Evolutionary conservation across 2,329 filamentous ascomycete genomes (phyloP).

Genomic region (Chalara sp.): DNA sequence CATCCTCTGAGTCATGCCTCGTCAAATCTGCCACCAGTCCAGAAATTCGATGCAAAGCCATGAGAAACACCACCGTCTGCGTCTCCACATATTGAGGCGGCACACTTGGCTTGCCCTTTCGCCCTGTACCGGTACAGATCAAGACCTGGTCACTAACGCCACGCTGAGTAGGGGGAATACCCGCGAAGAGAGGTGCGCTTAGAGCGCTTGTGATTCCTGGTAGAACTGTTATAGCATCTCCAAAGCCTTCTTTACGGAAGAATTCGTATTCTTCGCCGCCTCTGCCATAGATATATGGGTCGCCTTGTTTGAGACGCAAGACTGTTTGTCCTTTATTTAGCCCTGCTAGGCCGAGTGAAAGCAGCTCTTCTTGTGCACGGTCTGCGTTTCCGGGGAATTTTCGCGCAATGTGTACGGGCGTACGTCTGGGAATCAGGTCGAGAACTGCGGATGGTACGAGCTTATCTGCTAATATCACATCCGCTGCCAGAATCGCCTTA

Average conservation of each 20-base stretch:
- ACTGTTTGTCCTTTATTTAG: slow-evolving; percentile 68
- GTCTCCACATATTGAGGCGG: slow-evolving; percentile 72
- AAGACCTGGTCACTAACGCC: slow-evolving; percentile 88
- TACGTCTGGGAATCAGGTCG: slow-evolving; percentile 83
- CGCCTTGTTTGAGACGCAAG: slow-evolving; percentile 87
- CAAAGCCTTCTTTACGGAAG: slow-evolving; percentile 67
- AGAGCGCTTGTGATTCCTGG: slow-evolving; percentile 89
- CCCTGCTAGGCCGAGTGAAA: slow-evolving; percentile 68
- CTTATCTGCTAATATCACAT: slow-evolving; percentile 80
- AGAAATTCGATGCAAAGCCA: slow-evolving; percentile 82
- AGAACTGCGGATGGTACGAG: slow-evolving; percentile 79
- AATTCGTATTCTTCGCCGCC: slow-evolving; percentile 89
- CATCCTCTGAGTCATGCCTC: slow-evolving; percentile 28
- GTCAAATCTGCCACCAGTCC: slow-evolving; percentile 69
- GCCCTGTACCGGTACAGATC: slow-evolving; percentile 92
- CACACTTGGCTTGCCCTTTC: slow-evolving; percentile 77
- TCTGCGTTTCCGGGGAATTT: slow-evolving; percentile 99
- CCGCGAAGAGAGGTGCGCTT: slow-evolving; percentile 80
- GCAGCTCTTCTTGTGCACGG: slow-evolving; percentile 82
- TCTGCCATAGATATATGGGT: slow-evolving; percentile 92
- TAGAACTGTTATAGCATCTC: slow-evolving; percentile 59
- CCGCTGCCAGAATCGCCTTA: slow-evolving; percentile 67
- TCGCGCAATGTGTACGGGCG: slow-evolving; percentile 82
- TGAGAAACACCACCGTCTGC: slow-evolving; percentile 86
- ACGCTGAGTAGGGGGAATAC: slow-evolving; percentile 81